Evolutionary conservation across 1,139 yeast species (phyloP).

Genomic region (Pichia norvegensis): DNA sequence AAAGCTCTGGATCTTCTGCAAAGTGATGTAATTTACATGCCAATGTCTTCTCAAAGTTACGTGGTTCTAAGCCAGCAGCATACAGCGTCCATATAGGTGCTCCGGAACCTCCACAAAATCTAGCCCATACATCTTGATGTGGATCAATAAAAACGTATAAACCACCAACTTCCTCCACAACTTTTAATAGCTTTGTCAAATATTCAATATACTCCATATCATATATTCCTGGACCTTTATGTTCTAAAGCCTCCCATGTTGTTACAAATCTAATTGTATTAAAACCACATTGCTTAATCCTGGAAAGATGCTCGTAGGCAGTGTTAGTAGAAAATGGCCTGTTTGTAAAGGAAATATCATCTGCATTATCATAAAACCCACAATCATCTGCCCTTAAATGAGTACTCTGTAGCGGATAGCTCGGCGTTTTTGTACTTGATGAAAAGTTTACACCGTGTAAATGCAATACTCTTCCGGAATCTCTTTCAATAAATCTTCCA

Average conservation of each 20-base stretch:
- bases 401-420: slow-evolving; percentile 46
- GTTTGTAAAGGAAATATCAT: slow-evolving; percentile 68
- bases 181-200: slow-evolving; percentile 52
- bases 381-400: slow-evolving; percentile 39
- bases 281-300: slow-evolving; percentile 76
- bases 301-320: slow-evolving; percentile 56
- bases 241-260: slow-evolving; percentile 93
- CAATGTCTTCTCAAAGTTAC: slow-evolving; percentile 53
- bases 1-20: slow-evolving; percentile 37
- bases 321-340: slow-evolving; percentile 73
- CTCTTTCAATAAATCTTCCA: slow-evolving; percentile 55
- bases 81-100: slow-evolving; percentile 95
- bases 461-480: slow-evolving; percentile 49
- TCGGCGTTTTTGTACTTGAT: slow-evolving; percentile 67
- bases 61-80: slow-evolving; percentile 87
- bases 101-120: slow-evolving; percentile 90
- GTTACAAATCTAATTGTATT: slow-evolving; percentile 69
- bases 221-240: slow-evolving; percentile 75
- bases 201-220: slow-evolving; percentile 72
- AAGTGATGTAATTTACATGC: slow-evolving; percentile 70
- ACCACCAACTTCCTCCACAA: slow-evolving; percentile 59
- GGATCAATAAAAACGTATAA: slow-evolving; percentile 78
- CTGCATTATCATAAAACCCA: slow-evolving; percentile 58
- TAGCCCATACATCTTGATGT: slow-evolving; percentile 93
- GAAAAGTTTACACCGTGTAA: slow-evolving; percentile 82